Evolutionary conservation across 2,329 filamentous ascomycete species (phyloP).

Genomic region (Microsporum audouinii): DNA sequence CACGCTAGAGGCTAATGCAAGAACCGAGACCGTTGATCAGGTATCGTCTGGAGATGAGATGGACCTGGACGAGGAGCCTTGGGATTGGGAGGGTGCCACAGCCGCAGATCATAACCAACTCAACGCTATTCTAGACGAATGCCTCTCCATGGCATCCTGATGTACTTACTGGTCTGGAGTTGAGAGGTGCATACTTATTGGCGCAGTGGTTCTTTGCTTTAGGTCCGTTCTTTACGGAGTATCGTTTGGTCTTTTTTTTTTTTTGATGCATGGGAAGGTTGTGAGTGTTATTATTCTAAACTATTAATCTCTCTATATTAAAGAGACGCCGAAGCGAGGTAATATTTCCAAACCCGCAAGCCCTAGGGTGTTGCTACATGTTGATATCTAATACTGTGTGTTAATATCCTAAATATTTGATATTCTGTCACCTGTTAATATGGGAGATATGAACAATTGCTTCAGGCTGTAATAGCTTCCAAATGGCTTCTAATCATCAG

Average conservation of each 20-base stretch:
- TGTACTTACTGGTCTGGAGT: constrained; percentile 10
- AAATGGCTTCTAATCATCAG: neutral
- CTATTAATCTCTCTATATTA: neutral
- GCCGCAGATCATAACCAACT: constrained; percentile 28
- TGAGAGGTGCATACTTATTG: constrained; percentile 1
- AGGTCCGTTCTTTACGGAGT: neutral
- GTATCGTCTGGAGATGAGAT: constrained; percentile 25
- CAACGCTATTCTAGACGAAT: constrained; percentile 31
- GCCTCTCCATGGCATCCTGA: constrained; percentile 32
- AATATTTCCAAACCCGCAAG: too few relatives aligned
- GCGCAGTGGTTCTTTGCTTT: neutral
- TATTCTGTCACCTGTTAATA: too few relatives aligned
- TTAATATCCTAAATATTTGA: too few relatives aligned
- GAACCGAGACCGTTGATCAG: constrained; percentile 17
- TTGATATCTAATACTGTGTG: too few relatives aligned
- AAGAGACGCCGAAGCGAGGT: neutral
- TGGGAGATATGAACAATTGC: too few relatives aligned
- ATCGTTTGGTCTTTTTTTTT: neutral
- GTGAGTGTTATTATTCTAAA: neutral
- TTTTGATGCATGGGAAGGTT: neutral
- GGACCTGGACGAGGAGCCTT: constrained; percentile 29
- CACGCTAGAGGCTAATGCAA: constrained; percentile 10
- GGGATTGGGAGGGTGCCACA: constrained; percentile 31
- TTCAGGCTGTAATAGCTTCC: too few relatives aligned
- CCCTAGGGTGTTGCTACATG: too few relatives aligned